Conservation (phyloP, 208 protist genomes). For the Trypanosomatidae sp. region DNA sequence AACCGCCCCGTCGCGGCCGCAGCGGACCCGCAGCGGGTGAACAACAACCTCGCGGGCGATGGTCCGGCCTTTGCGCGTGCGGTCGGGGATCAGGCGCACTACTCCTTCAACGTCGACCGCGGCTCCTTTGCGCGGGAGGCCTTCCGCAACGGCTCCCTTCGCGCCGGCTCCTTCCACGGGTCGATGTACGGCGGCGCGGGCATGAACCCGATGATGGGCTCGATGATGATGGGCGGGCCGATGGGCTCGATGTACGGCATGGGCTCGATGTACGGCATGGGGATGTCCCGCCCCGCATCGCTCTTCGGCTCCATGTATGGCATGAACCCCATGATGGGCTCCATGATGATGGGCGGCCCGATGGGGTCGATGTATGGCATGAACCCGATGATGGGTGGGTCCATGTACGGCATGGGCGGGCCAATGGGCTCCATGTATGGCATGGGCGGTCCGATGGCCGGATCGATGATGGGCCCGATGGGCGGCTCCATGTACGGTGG, state of each 20-base stretch:
- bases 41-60: conserved; percentile 29
- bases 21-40: conserved; percentile 23
- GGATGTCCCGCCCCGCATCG: conserved; percentile 15
- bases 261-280: conserved; percentile 23
- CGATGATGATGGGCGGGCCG: conserved; percentile 20
- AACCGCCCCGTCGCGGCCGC: conserved; percentile 20
- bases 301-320: conserved; percentile 15
- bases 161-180: conserved; percentile 17
- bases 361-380: conserved; percentile 41
- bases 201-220: conserved; percentile 14
- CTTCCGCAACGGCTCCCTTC: conserved; percentile 8
- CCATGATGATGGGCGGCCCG: conserved; percentile 19
- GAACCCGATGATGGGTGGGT: too few relatives aligned
- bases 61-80: conserved; percentile 14
- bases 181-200: conserved; percentile 13
- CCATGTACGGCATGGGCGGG: conserved; percentile 19
- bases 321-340: conserved; percentile 28
- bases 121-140: conserved; percentile 29
- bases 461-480: conserved; percentile 21
- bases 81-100: conserved; percentile 18
- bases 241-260: conserved; percentile 23
- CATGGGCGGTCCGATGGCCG: conserved; percentile 24
- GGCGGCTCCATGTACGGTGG: conserved; percentile 41
- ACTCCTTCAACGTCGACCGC: conserved; percentile 30
- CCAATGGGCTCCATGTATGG: conserved; percentile 48